Base-by-base conservation (phyloP, 768 basidiomycete species). In the Naganishia onofrii region DNA sequence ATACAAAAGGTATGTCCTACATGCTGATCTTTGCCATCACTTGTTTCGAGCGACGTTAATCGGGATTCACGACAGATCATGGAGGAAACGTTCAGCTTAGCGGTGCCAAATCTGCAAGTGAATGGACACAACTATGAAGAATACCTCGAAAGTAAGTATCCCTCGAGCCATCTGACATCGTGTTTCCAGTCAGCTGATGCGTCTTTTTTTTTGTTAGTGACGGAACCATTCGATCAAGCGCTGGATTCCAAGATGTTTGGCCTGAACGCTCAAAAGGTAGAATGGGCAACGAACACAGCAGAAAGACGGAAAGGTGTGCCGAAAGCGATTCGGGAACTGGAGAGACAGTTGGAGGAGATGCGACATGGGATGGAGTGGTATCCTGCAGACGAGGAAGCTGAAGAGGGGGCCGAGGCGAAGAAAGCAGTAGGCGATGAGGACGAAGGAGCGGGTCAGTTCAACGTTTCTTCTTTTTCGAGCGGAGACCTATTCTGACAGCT, bases 231-330 rank as follows among this genome's bases (percentile, higher is more conserved):
- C 78, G 91, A 95, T 75, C 92, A 95, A 80, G 87, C 86, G 1
- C 85, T 95, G 36, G 92, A 94, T 77, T 83, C 90, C 60, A 86
- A 86, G 54, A 89, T 93, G 54, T 92, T 89, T 89, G 88, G 89
- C 0, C 80, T 93, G 23, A 87, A 89, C 51, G 86, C 89, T 72
- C 89, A 89, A 58, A 84, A 88, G 34, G 81, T 92, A 64, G 85
- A 88, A 72, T 91, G 87, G 87, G 88, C 92, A 76, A 87, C 86
- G 71, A 85, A 88, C 68, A 85, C 90, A 46, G 88, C 89, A 28
- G 85, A 85, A 58, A 86, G 86, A 69, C 85, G 92, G 55, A 87
- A 89, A 57, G 85, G 83, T 10, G 82, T 84, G 51, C 92, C 92
- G 0, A 76, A 73, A 23, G 84, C 87, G 68, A 83, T 89, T 21